Base-by-base conservation (phyloP, 805 yeast species). In the Barnettozyma vustinii region DNA sequence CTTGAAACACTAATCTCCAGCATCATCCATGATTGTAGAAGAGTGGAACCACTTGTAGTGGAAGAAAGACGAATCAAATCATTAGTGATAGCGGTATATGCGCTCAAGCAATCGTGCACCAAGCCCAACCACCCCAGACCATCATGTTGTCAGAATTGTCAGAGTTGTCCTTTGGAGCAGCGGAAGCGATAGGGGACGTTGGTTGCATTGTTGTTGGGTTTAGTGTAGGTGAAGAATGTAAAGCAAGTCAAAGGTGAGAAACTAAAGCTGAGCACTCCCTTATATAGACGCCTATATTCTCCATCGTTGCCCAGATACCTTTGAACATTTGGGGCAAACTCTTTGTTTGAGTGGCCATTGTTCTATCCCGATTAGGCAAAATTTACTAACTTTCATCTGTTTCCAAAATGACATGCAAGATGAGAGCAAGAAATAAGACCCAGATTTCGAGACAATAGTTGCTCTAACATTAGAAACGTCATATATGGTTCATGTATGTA, bases 111-210 rank as follows among this genome's bases (percentile, higher is more conserved):
- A 45, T 33, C 8, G 44, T 39, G 40, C 44, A 45, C 43, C 44
- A 46, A 25, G 44, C 46, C 46, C 46, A 42, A n/a, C 40, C 46
- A 42, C 46, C 43, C 50, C 46, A 47, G 21, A 47, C 46, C 44
- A 49, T 45, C 39, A 42, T 23, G 42, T 48, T 48, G 36, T 47
- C 50, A 26, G 50, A 30, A 42, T 47, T 44, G 18, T 48, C 51
- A 40, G 51, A 44, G 48, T 44, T 44, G 20, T 48, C 51, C 37
- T 48, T 48, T 40, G 51, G 48, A 37, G 48, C 45, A 44, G 46
- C 51, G 36, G 46, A 37, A 42, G 41, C 30, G 19, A 37, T 40
- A 40, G 44, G 44, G n/a, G 48, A n/a, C n/a, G n/a, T 35, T 27
- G 42, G 42, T 44, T 48, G 48, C 51, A 48, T 48, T 40, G 37